Conservation (phyloP, 331 rosid species). For the Rosa hybrid region DNA sequence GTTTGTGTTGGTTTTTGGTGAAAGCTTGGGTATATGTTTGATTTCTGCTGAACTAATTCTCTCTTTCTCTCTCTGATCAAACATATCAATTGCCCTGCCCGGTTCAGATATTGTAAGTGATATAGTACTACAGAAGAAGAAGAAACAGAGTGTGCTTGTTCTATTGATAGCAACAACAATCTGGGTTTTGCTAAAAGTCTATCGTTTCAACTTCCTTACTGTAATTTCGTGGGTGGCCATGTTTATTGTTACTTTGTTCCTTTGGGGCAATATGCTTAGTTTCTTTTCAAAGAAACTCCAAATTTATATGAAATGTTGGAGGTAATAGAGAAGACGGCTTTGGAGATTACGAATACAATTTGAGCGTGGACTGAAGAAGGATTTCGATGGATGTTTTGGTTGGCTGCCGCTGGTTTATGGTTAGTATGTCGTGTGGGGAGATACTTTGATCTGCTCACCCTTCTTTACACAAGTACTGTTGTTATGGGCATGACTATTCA, state of each 20-base stretch:
- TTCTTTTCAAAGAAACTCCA: slow-evolving; percentile 50
- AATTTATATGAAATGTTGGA: slow-evolving; percentile 32
- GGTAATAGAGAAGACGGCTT: slow-evolving; percentile 34
- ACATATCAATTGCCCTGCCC: too few species aligned
- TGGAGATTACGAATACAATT: slow-evolving; percentile 20
- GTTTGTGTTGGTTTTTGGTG: too few species aligned
- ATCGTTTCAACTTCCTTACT: slow-evolving; percentile 51
- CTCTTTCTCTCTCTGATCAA: too few species aligned
- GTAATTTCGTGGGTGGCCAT: slow-evolving; percentile 51
- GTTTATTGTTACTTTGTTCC: slow-evolving; percentile 40
- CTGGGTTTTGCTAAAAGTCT: slow-evolving; percentile 59
- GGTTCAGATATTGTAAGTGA: slow-evolving; percentile 43
- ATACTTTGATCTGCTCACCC: slow-evolving; percentile 41
- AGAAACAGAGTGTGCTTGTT: slow-evolving; percentile 32
- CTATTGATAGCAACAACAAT: slow-evolving; percentile 41
- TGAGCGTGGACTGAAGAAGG: slow-evolving; percentile 45
- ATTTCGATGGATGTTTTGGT: slow-evolving; percentile 40
- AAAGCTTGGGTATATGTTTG: too few species aligned
- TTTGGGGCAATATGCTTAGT: slow-evolving; percentile 50
- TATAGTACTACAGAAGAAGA: slow-evolving; percentile 53
- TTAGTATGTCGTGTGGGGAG: slow-evolving; percentile 44
- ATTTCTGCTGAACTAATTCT: too few species aligned
- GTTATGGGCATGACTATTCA: slow-evolving; percentile 46
- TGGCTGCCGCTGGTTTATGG: slow-evolving; percentile 39
- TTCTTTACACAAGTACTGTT: slow-evolving; percentile 29